phyloP scores from a whole-genome alignment of 2,329 filamentous ascomycete species.

The Didymella exigua region DNA sequence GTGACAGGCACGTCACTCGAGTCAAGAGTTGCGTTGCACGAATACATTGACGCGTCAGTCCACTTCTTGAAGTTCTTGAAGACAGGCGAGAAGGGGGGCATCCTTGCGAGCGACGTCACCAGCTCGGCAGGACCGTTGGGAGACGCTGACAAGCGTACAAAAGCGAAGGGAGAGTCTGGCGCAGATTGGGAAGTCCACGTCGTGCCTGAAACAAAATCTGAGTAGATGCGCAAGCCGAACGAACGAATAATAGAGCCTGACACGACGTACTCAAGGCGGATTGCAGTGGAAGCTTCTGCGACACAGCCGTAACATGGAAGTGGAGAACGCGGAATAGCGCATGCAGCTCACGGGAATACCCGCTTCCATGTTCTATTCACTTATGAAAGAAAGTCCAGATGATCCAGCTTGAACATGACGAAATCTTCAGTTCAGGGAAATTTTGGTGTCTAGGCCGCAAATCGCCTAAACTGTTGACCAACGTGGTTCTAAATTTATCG shows the following conservation, averaged over 20 bases:
- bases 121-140: constrained; percentile 46
- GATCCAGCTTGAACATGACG: constrained; percentile 1
- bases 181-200: constrained; percentile 54
- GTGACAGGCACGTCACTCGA: constrained; percentile 67
- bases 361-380: not conserved
- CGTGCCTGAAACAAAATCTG: constrained; percentile 32
- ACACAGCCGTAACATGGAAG: constrained; percentile 13
- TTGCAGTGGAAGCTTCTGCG: not conserved
- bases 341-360: not conserved
- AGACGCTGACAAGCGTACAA: constrained; percentile 32
- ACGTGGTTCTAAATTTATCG: constrained; percentile 22
- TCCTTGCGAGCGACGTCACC: constrained; percentile 58
- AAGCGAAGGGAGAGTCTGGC: constrained; percentile 30
- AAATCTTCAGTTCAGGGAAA: not conserved
- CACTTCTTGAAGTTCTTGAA: constrained; percentile 61
- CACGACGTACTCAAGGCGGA: constrained; percentile 8
- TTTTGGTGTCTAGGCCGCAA: constrained; percentile 7
- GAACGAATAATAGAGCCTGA: constrained; percentile 1
- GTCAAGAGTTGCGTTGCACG: constrained; percentile 60
- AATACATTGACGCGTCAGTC: constrained; percentile 65
- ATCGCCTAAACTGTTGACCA: constrained; percentile 17
- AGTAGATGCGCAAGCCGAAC: not conserved
- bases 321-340: not conserved
- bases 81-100: constrained; percentile 49
- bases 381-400: not conserved